Evolutionary conservation across 345 rosid species (phyloP), one percentile per base, ranked within the genome.

Genomic region (Angophora floribunda): DNA sequence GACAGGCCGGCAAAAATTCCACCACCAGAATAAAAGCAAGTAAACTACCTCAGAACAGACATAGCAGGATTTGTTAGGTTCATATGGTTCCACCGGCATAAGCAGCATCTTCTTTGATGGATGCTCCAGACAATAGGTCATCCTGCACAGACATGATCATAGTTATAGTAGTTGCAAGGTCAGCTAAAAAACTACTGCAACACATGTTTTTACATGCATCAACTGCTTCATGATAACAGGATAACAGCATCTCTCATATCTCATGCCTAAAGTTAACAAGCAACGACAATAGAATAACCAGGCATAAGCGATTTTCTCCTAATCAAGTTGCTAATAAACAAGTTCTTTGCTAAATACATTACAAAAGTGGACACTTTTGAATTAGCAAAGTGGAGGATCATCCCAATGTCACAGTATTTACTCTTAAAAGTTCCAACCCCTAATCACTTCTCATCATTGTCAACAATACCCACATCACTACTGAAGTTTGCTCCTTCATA

Each of bases 101-200:
- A 98, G 98, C 89, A 98, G 97, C 98, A 97, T 93, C 93, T 98
- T 96, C 92, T 65, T 94, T 44, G 94, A 90, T 65, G 96, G 94
- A 93, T 97, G 97, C 91, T 98, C 99, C 86, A 98, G 93, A 94
- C 99, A 98, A 89, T 96, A 98, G 55, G 99, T 97, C 98, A 94
- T 96, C 94, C 99, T 98, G 92, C 89, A 90, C 30, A 51, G 47
- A 26, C 28, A 80, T 85, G 79, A 52, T 50, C 80, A 89, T 41
- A 19, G 49, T 10, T 75, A 75, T n/a, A 75, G 82, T 41, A 19
- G 28, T 75, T 19, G 49, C 14, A 75, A 75, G 49, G 49, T 75
- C 49, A 75, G 84, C 28, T 41, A 75, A 36, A 41, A 19, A 75
- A 41, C 49, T 41, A 28, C 41, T 75, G 47, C 10, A 75, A 75